Evolutionary conservation across 2,329 filamentous ascomycete species (phyloP).

Genomic region (Juglanconis juglandina): DNA sequence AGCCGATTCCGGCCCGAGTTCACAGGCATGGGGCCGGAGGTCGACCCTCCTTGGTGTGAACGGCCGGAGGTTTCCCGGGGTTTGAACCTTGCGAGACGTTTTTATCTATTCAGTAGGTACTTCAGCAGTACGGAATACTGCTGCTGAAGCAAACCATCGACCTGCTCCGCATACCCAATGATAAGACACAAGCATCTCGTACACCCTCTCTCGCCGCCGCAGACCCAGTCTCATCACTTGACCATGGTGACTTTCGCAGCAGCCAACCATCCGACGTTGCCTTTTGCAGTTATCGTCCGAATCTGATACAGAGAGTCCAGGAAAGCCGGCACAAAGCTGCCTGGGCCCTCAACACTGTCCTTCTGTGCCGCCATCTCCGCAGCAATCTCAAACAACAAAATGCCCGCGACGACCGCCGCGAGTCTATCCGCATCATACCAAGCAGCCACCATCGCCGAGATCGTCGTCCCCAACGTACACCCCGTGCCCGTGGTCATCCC

Average conservation of each 20-base stretch:
- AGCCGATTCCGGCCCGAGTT: conserved; percentile 3
- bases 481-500: conserved; percentile 75
- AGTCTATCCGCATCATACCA: conserved; percentile 58
- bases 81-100: background rate
- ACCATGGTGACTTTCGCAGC: background rate
- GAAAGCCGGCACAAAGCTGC: conserved; percentile 82
- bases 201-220: background rate
- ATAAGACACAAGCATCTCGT: background rate
- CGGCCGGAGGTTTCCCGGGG: background rate
- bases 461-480: conserved; percentile 77
- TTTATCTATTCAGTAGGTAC: background rate
- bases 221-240: background rate
- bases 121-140: background rate
- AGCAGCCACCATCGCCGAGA: conserved; percentile 72
- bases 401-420: conserved; percentile 67
- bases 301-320: conserved; percentile 65
- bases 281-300: conserved; percentile 14
- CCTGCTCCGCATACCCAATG: background rate
- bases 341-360: conserved; percentile 69
- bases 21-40: conserved; percentile 1
- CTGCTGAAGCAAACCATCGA: background rate
- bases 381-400: conserved; percentile 73
- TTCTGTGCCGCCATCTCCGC: conserved; percentile 67
- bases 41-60: background rate
- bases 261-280: conserved; percentile 2